Conservation (phyloP, 371 early-diverging fungal species). For the Mortierella sp. region DNA sequence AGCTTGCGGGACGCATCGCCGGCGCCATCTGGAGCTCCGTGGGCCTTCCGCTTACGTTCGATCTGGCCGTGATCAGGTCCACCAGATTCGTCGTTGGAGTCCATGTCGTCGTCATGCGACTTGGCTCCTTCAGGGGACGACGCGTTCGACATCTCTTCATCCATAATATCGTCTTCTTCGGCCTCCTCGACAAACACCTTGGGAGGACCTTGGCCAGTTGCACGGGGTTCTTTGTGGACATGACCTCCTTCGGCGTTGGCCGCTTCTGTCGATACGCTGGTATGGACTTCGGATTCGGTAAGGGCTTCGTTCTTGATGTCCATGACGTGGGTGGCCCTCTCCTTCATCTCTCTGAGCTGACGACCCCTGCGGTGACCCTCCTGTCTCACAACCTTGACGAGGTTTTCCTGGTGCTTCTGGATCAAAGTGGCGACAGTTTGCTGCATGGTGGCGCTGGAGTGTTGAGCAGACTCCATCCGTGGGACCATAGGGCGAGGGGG, state of each 20-base stretch:
- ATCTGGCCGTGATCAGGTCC: slow-evolving; percentile 12
- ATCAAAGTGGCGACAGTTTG: slow-evolving; percentile 24
- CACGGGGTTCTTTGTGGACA: neutral
- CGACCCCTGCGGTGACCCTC: slow-evolving; percentile 25
- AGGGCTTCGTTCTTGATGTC: slow-evolving; percentile 23
- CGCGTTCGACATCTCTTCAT: slow-evolving; percentile 46
- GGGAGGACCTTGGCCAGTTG: neutral
- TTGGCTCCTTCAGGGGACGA: slow-evolving; percentile 46
- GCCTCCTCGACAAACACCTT: slow-evolving; percentile 29
- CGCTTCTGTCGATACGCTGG: neutral
- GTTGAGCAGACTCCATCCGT: slow-evolving; percentile 7
- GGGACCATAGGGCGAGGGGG: slow-evolving; percentile 35
- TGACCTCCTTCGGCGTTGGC: neutral
- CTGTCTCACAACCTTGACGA: slow-evolving; percentile 31
- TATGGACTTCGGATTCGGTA: neutral
- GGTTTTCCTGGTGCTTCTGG: slow-evolving; percentile 23
- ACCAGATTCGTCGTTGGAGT: slow-evolving; percentile 29
- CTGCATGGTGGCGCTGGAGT: neutral
- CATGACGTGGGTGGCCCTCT: slow-evolving; percentile 22
- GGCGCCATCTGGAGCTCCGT: slow-evolving; percentile 4
- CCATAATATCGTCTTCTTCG: slow-evolving; percentile 53
- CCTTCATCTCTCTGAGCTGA: slow-evolving; percentile 25
- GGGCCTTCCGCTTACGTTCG: slow-evolving; percentile 37
- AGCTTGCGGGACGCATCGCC: slow-evolving; percentile 13
- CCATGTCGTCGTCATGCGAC: slow-evolving; percentile 33